These are phyloP conservation scores for Aspergillus costaricaensis DNA, from an alignment of 2,329 filamentous ascomycete genomes.

Conservation along the genomic window DNA sequence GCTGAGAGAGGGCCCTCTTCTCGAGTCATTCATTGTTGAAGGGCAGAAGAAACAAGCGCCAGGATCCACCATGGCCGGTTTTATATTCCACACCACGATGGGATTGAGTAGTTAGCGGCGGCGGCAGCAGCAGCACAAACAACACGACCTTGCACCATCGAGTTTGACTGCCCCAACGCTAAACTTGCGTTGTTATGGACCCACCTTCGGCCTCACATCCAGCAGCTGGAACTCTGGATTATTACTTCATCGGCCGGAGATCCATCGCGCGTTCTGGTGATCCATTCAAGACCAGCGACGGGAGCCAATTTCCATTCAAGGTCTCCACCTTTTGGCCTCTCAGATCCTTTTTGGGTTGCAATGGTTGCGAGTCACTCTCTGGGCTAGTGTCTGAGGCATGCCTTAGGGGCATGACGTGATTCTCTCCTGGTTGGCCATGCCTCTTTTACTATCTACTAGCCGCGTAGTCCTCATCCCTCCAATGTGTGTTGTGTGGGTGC, in stretches of 20 bases:
- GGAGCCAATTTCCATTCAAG: conserved; percentile 1
- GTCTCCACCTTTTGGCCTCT: conserved; percentile 10
- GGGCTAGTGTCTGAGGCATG: conserved; percentile 3
- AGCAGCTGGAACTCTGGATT: conserved; percentile 6
- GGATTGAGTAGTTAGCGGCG: neutral
- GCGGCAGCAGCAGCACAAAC: neutral
- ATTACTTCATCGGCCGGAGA: conserved; percentile 11
- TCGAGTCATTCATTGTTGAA: neutral
- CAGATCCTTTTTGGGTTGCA: conserved; percentile 13
- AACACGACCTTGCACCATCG: conserved; percentile 1
- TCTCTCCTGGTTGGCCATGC: neutral
- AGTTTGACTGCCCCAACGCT: neutral
- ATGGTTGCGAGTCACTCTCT: conserved; percentile 4
- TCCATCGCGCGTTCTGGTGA: conserved; percentile 9
- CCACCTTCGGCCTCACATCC: neutral
- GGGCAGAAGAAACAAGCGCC: neutral
- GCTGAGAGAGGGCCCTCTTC: neutral
- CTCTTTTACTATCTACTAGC: neutral
- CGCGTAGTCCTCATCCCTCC: conserved; percentile 1
- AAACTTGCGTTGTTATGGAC: neutral
- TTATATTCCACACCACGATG: neutral
- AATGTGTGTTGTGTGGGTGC: too few relatives aligned
- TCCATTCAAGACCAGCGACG: conserved; percentile 11
- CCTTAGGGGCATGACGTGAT: conserved; percentile 16
- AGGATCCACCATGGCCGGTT: neutral